Evolutionary conservation across 2,329 filamentous ascomycete species (phyloP).

Genomic region (Beauveria bassiana): DNA sequence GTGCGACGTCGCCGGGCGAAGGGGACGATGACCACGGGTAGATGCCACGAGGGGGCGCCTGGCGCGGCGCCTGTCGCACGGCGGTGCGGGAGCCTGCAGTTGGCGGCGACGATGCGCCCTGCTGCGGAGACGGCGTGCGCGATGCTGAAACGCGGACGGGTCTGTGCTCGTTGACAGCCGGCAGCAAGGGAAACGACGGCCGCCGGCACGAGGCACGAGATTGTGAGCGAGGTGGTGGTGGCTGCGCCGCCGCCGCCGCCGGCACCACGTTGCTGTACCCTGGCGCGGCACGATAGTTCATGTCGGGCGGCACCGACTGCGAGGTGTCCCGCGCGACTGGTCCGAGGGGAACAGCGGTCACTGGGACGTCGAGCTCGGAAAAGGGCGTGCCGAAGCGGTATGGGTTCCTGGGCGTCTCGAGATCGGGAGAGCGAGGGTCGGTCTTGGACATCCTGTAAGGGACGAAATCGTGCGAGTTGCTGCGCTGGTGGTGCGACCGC

Average conservation of each 20-base stretch:
- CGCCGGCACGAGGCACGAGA: slow-evolving; percentile 53
- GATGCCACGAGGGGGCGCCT: slow-evolving; percentile 45
- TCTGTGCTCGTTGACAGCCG: slow-evolving; percentile 59
- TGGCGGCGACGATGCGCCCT: slow-evolving; percentile 21
- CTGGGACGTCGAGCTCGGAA: slow-evolving; percentile 82
- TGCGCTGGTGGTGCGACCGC: slow-evolving; percentile 1
- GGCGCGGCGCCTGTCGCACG: slow-evolving; percentile 16
- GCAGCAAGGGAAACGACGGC: slow-evolving; percentile 61
- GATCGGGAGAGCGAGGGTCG: slow-evolving; percentile 45
- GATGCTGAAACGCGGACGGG: slow-evolving; percentile 30
- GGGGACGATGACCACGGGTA: slow-evolving; percentile 50
- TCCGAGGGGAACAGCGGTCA: slow-evolving; percentile 63
- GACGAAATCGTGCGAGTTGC: slow-evolving; percentile 27
- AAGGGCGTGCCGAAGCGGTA: slow-evolving; percentile 81
- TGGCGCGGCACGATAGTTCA: slow-evolving; percentile 55
- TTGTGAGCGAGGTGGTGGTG: slow-evolving; percentile 36
- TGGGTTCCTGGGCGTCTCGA: slow-evolving; percentile 48
- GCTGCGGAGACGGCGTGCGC: slow-evolving; percentile 24
- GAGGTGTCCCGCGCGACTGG: slow-evolving; percentile 72
- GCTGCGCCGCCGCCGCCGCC: slow-evolving; percentile 18
- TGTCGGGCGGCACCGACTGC: slow-evolving; percentile 89
- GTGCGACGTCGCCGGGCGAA: slow-evolving; percentile 39
- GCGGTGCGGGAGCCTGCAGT: slow-evolving; percentile 28
- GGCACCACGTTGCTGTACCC: slow-evolving; percentile 17
- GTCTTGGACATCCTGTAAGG: slow-evolving; percentile 46